These are phyloP conservation scores for Psilocybe subaeruginosa DNA, from an alignment of 768 basidiomycete species.

Conservation along the genomic window DNA sequence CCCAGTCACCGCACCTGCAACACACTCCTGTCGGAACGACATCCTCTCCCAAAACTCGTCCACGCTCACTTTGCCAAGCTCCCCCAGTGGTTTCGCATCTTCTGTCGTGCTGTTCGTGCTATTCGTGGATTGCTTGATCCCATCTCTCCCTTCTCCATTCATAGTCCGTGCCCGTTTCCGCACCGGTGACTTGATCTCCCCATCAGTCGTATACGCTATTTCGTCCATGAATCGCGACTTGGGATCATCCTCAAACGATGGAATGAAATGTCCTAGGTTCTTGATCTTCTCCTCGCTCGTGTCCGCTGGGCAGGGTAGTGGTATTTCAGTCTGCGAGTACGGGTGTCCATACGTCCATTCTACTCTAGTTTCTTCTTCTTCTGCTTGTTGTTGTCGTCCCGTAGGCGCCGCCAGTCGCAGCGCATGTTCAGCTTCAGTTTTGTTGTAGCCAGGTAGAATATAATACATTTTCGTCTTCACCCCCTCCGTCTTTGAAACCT, in stretches of 20 bases:
- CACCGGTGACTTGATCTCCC: constrained; percentile 61
- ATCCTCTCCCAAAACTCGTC: constrained; percentile 98
- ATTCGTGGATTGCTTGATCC: constrained; percentile 12
- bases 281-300: constrained; percentile 18
- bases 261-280: constrained; percentile 76
- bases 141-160: constrained; percentile 20
- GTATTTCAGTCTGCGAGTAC: constrained; percentile 59
- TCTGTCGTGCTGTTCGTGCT: constrained; percentile 17
- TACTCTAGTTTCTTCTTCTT: constrained; percentile 11
- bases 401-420: constrained; percentile 37
- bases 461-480: constrained; percentile 47
- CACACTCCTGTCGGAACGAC: constrained; percentile 95
- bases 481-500: constrained; percentile 29
- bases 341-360: constrained; percentile 83
- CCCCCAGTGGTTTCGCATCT: constrained; percentile 44
- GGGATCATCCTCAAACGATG: constrained; percentile 95
- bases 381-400: not conserved
- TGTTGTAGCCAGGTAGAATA: constrained; percentile 69
- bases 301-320: constrained; percentile 43
- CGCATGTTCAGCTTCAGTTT: constrained; percentile 66
- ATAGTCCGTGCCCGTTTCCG: constrained; percentile 56
- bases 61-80: constrained; percentile 58
- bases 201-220: constrained; percentile 73
- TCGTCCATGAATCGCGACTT: constrained; percentile 94
- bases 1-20: constrained; percentile 87